These are phyloP conservation scores for Pseudocercospora cruenta DNA, from an alignment of 2,329 filamentous ascomycete species.

Conservation along the genomic window DNA sequence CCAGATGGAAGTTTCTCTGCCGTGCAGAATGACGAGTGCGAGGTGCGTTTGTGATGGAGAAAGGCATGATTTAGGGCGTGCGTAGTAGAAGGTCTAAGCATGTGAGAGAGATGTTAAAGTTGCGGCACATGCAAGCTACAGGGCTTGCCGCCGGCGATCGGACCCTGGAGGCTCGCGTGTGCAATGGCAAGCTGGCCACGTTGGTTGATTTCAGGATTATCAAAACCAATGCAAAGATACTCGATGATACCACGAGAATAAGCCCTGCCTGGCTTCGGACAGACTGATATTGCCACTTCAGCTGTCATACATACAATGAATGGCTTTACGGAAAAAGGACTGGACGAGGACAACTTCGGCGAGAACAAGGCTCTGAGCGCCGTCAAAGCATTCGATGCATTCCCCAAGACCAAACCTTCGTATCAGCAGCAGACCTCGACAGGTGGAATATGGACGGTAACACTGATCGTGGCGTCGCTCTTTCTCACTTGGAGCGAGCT, in stretches of 20 bases:
- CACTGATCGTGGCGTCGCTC: conserved; percentile 73
- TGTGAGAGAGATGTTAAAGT: background rate
- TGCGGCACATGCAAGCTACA: background rate
- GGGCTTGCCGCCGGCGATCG: background rate
- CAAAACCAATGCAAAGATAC: background rate
- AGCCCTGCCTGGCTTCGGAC: conserved; percentile 1
- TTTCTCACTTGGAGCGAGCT: conserved; percentile 79
- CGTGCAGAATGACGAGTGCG: background rate
- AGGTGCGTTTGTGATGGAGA: background rate
- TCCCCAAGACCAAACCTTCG: conserved; percentile 94
- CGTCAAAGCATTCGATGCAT: conserved; percentile 91
- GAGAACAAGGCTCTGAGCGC: conserved; percentile 59
- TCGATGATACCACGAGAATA: conserved; percentile 26
- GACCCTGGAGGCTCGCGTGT: background rate
- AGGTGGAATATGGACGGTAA: conserved; percentile 91
- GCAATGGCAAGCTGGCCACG: conserved; percentile 9
- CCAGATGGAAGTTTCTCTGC: background rate
- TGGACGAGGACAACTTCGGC: conserved; percentile 80
- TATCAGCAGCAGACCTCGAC: conserved; percentile 83
- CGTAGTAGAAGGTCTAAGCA: background rate
- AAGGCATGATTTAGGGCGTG: background rate
- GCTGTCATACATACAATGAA: conserved; percentile 63
- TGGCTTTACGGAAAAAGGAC: conserved; percentile 70
- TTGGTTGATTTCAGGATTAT: background rate
- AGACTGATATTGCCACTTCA: background rate